Percentiles rank a stretch among this genome's conserved stretches.
phyloP scores from a whole-genome alignment of 1,139 yeast species.

The Saccharomyces hybrid region DNA sequence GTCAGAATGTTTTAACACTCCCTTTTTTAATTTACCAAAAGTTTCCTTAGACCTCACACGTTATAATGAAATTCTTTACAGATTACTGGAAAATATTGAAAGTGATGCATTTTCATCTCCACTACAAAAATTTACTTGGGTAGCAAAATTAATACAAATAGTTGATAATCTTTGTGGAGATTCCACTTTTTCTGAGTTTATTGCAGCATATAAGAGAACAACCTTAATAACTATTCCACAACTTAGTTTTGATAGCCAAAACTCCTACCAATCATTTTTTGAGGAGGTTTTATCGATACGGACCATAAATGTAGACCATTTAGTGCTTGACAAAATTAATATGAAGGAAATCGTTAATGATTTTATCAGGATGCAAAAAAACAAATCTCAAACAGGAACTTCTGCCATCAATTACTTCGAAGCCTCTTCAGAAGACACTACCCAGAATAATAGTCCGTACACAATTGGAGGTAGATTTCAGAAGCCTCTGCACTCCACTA shows the following conservation, averaged over 20 bases:
- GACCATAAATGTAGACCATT: background rate
- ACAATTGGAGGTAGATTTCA: background rate
- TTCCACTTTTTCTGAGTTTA: background rate
- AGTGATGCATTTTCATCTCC: background rate
- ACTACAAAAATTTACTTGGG: background rate
- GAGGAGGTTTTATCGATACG: background rate
- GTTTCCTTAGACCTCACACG: background rate
- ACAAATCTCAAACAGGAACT: background rate
- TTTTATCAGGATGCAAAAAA: background rate
- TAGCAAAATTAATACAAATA: background rate
- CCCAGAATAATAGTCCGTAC: background rate
- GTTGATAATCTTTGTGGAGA: conserved; percentile 2
- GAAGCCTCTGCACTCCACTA: background rate
- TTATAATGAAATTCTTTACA: conserved; percentile 2
- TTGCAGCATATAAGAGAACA: background rate
- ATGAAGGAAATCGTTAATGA: background rate
- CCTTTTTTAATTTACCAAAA: background rate
- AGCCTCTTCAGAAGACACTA: background rate
- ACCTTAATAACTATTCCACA: background rate
- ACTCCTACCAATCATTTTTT: background rate
- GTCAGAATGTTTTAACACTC: background rate
- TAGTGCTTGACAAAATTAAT: background rate
- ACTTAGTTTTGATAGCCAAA: background rate
- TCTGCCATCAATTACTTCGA: background rate
- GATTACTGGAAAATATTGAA: conserved; percentile 4